Conservation (phyloP, 352 stramenopile species). For the Globisporangium okanoganense region DNA sequence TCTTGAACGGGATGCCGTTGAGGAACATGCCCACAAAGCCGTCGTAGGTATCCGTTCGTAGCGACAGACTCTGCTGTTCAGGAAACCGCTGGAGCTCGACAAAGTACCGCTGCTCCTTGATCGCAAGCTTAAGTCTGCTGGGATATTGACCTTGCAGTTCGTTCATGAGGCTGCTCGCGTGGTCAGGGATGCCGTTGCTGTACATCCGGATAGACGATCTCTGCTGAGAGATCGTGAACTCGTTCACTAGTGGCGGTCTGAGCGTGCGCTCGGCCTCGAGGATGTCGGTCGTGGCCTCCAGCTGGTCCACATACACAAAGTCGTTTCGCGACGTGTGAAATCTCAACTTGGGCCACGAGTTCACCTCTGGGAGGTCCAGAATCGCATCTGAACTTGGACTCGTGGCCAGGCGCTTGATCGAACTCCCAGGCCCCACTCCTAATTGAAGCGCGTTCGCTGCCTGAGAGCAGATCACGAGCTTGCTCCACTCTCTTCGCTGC, state of each 20-base stretch:
- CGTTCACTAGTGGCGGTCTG: constrained; percentile 18
- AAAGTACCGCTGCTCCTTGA: constrained; percentile 45
- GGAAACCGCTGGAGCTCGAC: constrained; percentile 58
- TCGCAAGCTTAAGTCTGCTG: neutral
- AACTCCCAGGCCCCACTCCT: constrained; percentile 18
- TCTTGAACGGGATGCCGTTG: constrained; percentile 59
- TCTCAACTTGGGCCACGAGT: constrained; percentile 52
- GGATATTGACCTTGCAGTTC: neutral
- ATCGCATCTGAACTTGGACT: constrained; percentile 42
- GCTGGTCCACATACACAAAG: constrained; percentile 45
- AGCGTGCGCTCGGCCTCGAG: constrained; percentile 6
- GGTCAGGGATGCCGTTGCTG: constrained; percentile 58
- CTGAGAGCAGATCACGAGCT: constrained; percentile 44
- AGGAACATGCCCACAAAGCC: constrained; percentile 50
- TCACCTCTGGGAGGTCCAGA: constrained; percentile 60
- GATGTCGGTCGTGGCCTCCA: constrained; percentile 32
- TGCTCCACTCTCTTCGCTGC: constrained; percentile 32
- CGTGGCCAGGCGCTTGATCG: constrained; percentile 43
- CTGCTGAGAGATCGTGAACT: constrained; percentile 44
- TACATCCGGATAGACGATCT: constrained; percentile 43
- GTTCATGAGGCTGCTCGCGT: constrained; percentile 19
- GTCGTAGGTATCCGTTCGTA: constrained; percentile 19
- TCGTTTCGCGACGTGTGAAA: constrained; percentile 28
- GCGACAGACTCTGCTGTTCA: constrained; percentile 20
- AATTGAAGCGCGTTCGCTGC: constrained; percentile 47